Percentiles rank a stretch among this genome's conserved stretches.
phyloP scores from a whole-genome alignment of 73 alveolate genomes.

The Blepharisma japonicum region DNA sequence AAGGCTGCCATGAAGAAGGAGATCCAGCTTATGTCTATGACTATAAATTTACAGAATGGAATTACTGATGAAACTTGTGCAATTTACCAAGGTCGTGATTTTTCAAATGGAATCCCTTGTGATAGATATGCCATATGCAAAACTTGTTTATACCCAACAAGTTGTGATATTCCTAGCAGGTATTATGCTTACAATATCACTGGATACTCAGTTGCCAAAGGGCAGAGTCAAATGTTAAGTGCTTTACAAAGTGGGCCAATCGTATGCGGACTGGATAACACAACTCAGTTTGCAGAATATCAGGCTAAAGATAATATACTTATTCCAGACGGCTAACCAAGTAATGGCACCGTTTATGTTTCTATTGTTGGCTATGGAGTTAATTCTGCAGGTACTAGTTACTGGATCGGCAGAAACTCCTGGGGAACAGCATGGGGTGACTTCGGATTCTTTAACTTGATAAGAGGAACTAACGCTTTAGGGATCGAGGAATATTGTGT shows the following conservation, averaged over 20 bases:
- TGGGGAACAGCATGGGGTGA: conserved; percentile 84
- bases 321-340: neutral
- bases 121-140: conserved; percentile 44
- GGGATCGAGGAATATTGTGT: conserved; percentile 61
- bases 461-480: conserved; percentile 52
- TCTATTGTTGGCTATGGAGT: conserved; percentile 83
- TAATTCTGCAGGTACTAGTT: conserved; percentile 64
- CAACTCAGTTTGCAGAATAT: conserved; percentile 52
- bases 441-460: conserved; percentile 59
- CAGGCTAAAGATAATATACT: neutral
- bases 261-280: conserved; percentile 67
- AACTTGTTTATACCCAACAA: conserved; percentile 40
- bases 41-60: conserved; percentile 48
- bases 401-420: conserved; percentile 72
- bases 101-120: conserved; percentile 54
- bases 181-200: conserved; percentile 50
- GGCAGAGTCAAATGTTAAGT: conserved; percentile 62
- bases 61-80: conserved; percentile 60
- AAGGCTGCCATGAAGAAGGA: conserved; percentile 64
- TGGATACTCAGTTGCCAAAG: conserved; percentile 51
- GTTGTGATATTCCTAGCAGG: conserved; percentile 54
- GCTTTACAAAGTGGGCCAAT: conserved; percentile 74
- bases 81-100: conserved; percentile 32
- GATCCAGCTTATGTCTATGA: conserved; percentile 60
- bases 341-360: conserved; percentile 66